A percentile compares a stretch with the other conserved stretches of the same genome.
Conservation (phyloP, 495 filamentous ascomycete species). For the Hypoxylon rickii region DNA sequence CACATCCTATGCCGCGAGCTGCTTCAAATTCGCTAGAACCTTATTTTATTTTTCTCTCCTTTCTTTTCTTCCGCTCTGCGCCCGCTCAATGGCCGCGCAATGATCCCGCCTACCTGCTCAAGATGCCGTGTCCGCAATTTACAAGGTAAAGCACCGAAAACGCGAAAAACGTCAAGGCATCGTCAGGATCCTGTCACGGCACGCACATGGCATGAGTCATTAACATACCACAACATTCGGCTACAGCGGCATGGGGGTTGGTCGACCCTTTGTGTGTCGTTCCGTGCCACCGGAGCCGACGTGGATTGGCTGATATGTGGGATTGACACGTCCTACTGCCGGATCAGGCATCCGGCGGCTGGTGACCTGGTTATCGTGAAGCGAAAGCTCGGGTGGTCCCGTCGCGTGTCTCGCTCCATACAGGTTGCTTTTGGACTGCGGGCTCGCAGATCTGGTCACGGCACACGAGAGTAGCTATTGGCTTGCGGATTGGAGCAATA, state of each 20-base stretch:
- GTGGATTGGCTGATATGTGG: slow-evolving; percentile 25
- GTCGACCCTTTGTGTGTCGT: slow-evolving; percentile 9
- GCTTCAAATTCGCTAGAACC: neutral
- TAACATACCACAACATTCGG: slow-evolving; percentile 12
- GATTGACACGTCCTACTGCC: slow-evolving; percentile 22
- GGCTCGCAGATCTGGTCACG: slow-evolving; percentile 1
- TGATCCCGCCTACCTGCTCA: neutral
- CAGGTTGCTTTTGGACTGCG: neutral
- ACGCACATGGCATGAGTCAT: slow-evolving; percentile 5
- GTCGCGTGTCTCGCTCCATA: slow-evolving; percentile 16
- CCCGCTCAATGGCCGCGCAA: slow-evolving; percentile 9
- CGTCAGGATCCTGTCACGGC: slow-evolving; percentile 3
- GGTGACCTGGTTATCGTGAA: slow-evolving; percentile 9
- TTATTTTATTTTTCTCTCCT: neutral
- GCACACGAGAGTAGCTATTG: neutral
- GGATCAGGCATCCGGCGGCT: slow-evolving; percentile 22
- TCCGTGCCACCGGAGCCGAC: slow-evolving; percentile 29
- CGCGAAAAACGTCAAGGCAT: neutral
- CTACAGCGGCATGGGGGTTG: slow-evolving; percentile 21
- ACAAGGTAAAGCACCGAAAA: neutral
- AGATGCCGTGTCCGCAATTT: neutral
- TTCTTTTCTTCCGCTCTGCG: slow-evolving; percentile 1
- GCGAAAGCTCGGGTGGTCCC: slow-evolving; percentile 22
- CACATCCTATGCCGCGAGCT: neutral
- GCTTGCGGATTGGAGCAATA: neutral